These are phyloP conservation scores for Pestalotiopsis sp. DNA, from an alignment of 2,329 filamentous ascomycete genomes.

Conservation along the genomic window DNA sequence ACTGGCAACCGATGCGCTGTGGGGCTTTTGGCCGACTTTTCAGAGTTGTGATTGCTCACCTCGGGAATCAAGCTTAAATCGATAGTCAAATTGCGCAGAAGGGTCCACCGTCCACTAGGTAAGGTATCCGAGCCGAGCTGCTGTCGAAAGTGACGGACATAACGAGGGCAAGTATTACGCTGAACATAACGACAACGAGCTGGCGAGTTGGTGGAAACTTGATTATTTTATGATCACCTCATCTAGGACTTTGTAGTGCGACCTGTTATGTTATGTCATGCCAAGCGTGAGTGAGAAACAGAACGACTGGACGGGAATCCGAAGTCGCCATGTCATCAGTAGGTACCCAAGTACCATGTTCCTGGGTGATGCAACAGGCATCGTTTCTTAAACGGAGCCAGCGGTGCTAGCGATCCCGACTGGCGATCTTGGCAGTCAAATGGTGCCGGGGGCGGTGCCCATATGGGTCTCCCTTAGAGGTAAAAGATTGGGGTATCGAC, in stretches of 20 bases:
- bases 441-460: not conserved
- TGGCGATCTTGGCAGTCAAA: not conserved
- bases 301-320: too few relatives aligned
- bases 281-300: too few relatives aligned
- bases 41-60: not conserved
- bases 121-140: too few relatives aligned
- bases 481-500: not conserved
- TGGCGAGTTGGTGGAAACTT: too few relatives aligned
- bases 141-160: too few relatives aligned
- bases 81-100: not conserved
- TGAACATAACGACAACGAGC: too few relatives aligned
- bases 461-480: not conserved
- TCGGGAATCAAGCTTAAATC: conserved; percentile 3
- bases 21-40: not conserved
- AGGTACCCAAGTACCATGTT: not conserved
- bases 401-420: too few relatives aligned
- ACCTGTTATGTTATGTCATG: too few relatives aligned
- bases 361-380: not conserved
- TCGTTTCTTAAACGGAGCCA: not conserved
- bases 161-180: too few relatives aligned
- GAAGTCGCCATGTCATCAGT: not conserved
- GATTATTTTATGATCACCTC: too few relatives aligned
- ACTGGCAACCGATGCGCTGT: not conserved
- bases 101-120: not conserved
- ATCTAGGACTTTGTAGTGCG: too few relatives aligned